A percentile compares a stretch with the other conserved stretches of the same genome.
Evolutionary conservation across 352 stramenopile species (phyloP).

Genomic region (Pythium periplocum): DNA sequence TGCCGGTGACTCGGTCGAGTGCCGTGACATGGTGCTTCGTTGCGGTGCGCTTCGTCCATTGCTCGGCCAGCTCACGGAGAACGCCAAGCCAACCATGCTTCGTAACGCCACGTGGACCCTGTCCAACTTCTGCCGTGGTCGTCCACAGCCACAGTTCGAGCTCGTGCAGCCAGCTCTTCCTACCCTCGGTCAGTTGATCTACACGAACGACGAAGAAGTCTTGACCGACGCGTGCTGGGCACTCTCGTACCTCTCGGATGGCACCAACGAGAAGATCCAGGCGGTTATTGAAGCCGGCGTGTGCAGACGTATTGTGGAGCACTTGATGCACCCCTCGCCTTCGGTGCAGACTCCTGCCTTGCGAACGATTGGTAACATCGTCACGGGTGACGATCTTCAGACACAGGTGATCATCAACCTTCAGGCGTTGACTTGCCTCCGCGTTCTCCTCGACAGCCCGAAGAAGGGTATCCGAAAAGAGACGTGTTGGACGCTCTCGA

Average conservation of each 20-base stretch:
- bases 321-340: slow-evolving; percentile 83
- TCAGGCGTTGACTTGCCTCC: slow-evolving; percentile 94
- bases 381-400: slow-evolving; percentile 98
- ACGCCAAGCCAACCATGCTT: slow-evolving; percentile 96
- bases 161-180: slow-evolving; percentile 91
- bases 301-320: slow-evolving; percentile 94
- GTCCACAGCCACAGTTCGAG: slow-evolving; percentile 67
- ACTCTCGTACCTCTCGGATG: slow-evolving; percentile 97
- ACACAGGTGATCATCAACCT: slow-evolving; percentile 99
- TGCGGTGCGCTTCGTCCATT: slow-evolving; percentile 92
- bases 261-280: slow-evolving; percentile 99
- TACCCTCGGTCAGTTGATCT: slow-evolving; percentile 96
- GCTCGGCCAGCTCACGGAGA: slow-evolving; percentile 93
- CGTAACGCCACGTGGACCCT: slow-evolving; percentile 99
- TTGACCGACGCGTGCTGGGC: slow-evolving; percentile 99
- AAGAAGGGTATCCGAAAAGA: slow-evolving; percentile 99
- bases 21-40: slow-evolving; percentile 94
- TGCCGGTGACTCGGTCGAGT: slow-evolving; percentile 96
- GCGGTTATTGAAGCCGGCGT: slow-evolving; percentile 97
- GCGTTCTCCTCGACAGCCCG: slow-evolving; percentile 90
- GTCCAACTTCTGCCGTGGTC: slow-evolving; percentile 97
- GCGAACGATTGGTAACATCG: slow-evolving; percentile 96
- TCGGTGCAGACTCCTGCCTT: slow-evolving; percentile 82
- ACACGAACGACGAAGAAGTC: slow-evolving; percentile 97
- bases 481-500: slow-evolving; percentile 99